These are phyloP conservation scores for Zygnema circumcarinatum DNA, from an alignment of 139 green algal genomes.

Conservation along the genomic window DNA sequence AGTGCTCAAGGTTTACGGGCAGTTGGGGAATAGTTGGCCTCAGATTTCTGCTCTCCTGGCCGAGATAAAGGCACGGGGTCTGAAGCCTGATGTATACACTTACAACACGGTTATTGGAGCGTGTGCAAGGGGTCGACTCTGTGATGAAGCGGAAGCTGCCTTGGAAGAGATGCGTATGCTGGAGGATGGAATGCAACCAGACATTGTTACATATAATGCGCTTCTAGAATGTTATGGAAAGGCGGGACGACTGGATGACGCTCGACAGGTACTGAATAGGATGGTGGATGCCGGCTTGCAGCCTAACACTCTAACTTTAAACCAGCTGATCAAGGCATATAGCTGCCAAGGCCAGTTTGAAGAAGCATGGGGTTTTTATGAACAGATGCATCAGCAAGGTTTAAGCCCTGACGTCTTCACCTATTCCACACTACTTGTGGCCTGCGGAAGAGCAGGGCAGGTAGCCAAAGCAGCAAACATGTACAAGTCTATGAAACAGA, in stretches of 20 bases:
- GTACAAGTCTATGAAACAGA: background rate
- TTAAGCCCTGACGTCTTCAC: constrained; percentile 13
- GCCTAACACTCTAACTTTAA: background rate
- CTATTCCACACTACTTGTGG: constrained; percentile 19
- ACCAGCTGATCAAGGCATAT: background rate
- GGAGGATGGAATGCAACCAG: background rate
- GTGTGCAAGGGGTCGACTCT: background rate
- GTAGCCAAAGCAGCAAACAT: background rate
- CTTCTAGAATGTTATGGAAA: background rate
- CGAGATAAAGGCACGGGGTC: background rate
- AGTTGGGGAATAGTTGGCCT: background rate
- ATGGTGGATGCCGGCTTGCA: background rate
- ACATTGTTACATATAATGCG: background rate
- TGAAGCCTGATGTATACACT: background rate
- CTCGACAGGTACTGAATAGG: background rate
- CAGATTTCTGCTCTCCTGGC: background rate
- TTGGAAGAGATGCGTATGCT: background rate
- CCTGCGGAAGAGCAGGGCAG: constrained; percentile 13
- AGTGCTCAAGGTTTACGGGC: background rate
- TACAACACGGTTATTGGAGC: background rate
- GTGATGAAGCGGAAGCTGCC: background rate
- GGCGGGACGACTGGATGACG: background rate
- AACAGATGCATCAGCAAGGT: background rate
- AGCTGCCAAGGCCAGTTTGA: background rate
- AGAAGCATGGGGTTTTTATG: background rate